Base-by-base conservation (phyloP, 768 basidiomycete genomes). In the Boletus vermiculosoides region DNA sequence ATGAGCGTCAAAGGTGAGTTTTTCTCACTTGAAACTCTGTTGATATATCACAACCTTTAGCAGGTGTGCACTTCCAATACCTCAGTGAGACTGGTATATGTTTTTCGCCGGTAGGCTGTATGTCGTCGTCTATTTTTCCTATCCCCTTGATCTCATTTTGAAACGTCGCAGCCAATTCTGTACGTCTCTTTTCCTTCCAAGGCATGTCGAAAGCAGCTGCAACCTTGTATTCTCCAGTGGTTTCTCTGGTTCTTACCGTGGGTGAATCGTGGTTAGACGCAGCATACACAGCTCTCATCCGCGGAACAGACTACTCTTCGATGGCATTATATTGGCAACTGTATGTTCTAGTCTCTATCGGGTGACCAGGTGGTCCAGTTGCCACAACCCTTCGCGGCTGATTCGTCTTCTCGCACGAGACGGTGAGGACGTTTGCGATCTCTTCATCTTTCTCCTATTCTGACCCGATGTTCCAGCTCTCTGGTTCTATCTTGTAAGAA, bases 331-430 rank as follows among this genome's bases (percentile, higher is more conserved):
- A 12, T 42, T 70, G 15, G 42, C n/a, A 0, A 1, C 57, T 18
- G 37, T 64, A 9, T 48, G 8, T 4, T 25, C 4, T 12, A 48
- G 51, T 34, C 60, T 71, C 22, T 22, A 22, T 33, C 54, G 33
- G 11, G 23, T 45, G 16, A 36, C 25, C 1, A 40, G 7, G 13
- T 55, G 31, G 31, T 45, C 40, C 18, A 20, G 5, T 23, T 15
- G 7, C 2, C 5, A 47, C 22, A 18, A 16, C 12, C 48, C 57
- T 3, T 68, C 63, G 16, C 37, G 31, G 2, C 54, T 72, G 25
- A 16, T 61, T 9, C 37, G 7, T 34, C 47, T 61, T 39, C 68
- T 69, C 16, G 18, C 47, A n/a, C 60, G 67, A 47, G 70, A 69
- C n/a, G 67, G 68, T 70, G 46, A 57, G 64, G 3, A 23, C 22